A percentile compares a stretch with the other conserved stretches of the same genome.
Conservation (phyloP, 768 basidiomycete species). For the Fibroporia radiculosa region DNA sequence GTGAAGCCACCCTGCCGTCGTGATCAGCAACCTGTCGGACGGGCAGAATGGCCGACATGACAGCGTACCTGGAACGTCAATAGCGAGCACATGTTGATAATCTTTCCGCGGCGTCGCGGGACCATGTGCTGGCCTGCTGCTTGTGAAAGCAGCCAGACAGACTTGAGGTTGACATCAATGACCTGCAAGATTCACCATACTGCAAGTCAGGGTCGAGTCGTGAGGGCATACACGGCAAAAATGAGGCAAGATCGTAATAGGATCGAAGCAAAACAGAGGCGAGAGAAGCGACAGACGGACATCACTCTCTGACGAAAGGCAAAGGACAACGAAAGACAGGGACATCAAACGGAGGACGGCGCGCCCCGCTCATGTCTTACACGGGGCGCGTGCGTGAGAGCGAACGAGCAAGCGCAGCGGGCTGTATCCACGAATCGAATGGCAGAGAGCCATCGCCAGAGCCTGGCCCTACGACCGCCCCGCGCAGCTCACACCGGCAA, state of each 20-base stretch:
- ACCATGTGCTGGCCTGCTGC: slow-evolving; percentile 91
- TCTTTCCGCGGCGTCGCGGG: slow-evolving; percentile 57
- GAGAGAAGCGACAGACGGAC: not conserved
- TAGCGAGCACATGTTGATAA: slow-evolving; percentile 60
- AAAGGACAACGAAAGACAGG: too few species aligned
- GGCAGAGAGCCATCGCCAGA: too few species aligned
- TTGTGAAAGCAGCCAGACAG: slow-evolving; percentile 77
- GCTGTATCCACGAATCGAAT: too few species aligned
- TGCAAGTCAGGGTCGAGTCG: too few species aligned
- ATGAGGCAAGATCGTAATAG: not conserved
- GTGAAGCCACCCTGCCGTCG: slow-evolving; percentile 47
- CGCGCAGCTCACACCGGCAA: too few species aligned
- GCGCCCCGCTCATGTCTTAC: too few species aligned
- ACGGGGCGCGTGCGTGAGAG: too few species aligned
- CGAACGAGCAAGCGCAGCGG: too few species aligned
- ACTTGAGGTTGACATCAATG: slow-evolving; percentile 81
- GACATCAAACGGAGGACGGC: too few species aligned
- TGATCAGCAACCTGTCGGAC: not conserved
- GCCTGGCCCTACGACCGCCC: too few species aligned
- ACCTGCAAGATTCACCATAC: slow-evolving; percentile 40
- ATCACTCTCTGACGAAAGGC: too few species aligned
- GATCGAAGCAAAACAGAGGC: not conserved
- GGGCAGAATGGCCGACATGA: not conserved
- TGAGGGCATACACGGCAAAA: too few species aligned
- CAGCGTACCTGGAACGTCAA: slow-evolving; percentile 29